These are phyloP conservation scores for Eucalyptus regnans DNA, from an alignment of 345 rosid species.

Conservation along the genomic window DNA sequence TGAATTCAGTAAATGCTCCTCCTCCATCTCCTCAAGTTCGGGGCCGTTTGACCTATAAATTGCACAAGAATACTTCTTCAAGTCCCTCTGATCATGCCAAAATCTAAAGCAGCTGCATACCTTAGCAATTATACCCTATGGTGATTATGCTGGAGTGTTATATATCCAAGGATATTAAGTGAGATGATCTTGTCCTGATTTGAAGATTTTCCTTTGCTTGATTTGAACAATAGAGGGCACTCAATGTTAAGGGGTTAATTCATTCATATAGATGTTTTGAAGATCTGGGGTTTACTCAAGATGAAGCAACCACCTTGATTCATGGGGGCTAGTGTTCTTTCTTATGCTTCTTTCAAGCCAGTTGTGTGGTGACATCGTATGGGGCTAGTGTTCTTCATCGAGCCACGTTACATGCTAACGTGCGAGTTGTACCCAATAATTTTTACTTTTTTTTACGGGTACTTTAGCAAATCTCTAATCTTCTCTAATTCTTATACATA, in stretches of 20 bases:
- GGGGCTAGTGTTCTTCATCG: not conserved
- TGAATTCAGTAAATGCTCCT: not conserved
- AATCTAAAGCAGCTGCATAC: not conserved
- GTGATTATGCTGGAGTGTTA: not conserved
- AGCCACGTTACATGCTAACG: not conserved
- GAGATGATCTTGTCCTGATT: not conserved
- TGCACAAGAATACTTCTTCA: not conserved
- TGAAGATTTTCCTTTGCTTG: not conserved
- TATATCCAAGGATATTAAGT: not conserved
- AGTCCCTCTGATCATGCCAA: not conserved
- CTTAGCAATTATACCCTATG: not conserved
- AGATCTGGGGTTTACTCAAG: not conserved
- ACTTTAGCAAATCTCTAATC: not conserved
- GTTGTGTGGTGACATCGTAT: not conserved
- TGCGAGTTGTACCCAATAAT: not conserved
- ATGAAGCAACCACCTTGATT: not conserved
- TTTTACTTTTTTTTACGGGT: not conserved
- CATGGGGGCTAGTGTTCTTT: not conserved
- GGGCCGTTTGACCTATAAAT: not conserved
- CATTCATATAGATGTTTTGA: not conserved
- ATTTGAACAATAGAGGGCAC: not conserved
- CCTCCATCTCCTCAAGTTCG: not conserved
- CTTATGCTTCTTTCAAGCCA: not conserved
- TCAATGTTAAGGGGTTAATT: not conserved
- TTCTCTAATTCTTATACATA: rapidly evolving